phyloP scores from a whole-genome alignment of 257 asterid species.

The Gardenia jasminoides region DNA sequence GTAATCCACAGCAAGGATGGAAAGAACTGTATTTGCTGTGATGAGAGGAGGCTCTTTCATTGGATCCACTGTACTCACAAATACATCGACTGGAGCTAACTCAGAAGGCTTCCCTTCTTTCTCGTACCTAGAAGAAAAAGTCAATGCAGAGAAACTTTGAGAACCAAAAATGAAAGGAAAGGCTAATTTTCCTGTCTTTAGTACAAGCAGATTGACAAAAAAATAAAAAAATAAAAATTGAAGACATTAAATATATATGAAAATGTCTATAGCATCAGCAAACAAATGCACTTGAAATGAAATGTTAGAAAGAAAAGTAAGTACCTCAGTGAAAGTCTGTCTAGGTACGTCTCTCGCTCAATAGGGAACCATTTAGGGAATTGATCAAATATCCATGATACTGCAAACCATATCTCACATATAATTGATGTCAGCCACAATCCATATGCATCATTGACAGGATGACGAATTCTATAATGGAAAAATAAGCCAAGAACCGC shows the following conservation, averaged over 20 bases:
- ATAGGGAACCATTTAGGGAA: conserved; percentile 94
- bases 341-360: conserved; percentile 85
- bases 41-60: conserved; percentile 95
- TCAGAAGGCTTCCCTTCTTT: conserved; percentile 94
- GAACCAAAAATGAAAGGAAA: not conserved
- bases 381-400: conserved; percentile 91
- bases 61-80: conserved; percentile 97
- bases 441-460: conserved; percentile 88
- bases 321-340: conserved; percentile 82
- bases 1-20: conserved; percentile 92
- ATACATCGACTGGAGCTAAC: conserved; percentile 75
- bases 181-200: not conserved
- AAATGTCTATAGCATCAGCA: not conserved
- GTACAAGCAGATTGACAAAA: not conserved
- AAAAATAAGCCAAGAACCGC: conserved; percentile 78
- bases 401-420: conserved; percentile 97
- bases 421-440: conserved; percentile 88
- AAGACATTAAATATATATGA: not conserved
- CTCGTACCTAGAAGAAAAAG: conserved; percentile 64
- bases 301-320: not conserved
- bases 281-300: not conserved
- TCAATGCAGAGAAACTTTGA: conserved; percentile 4
- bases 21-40: conserved; percentile 93
- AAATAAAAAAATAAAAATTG: not conserved
- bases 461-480: conserved; percentile 86